Conservation (phyloP, 148 eudicot genomes). For the Rhododendron williamsianum region DNA sequence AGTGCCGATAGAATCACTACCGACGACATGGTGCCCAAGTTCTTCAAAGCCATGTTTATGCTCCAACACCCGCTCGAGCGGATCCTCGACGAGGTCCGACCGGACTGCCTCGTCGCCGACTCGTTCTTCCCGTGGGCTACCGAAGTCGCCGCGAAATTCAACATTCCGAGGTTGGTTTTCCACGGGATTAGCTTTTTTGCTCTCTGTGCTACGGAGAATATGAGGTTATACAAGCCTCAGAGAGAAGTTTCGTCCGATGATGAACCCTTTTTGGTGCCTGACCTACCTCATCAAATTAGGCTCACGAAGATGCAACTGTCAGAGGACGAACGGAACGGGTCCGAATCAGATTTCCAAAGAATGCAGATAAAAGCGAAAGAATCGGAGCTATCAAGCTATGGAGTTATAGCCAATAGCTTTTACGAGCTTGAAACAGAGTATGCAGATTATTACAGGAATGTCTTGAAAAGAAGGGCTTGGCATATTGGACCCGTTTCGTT, state of each 20-base stretch:
- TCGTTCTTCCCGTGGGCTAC: constrained; percentile 42
- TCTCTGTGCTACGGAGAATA: constrained; percentile 14
- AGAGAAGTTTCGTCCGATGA: constrained; percentile 32
- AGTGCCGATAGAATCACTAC: constrained; percentile 23
- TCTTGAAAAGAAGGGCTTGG: constrained; percentile 47
- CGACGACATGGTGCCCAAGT: constrained; percentile 13
- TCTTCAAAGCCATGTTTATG: constrained; percentile 6
- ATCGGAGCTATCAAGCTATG: constrained; percentile 33
- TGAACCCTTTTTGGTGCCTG: constrained; percentile 32
- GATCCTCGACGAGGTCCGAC: constrained; percentile 4
- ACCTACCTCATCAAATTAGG: constrained; percentile 32
- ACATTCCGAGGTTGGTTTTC: constrained; percentile 51
- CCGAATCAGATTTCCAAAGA: background rate
- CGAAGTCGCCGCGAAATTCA: constrained; percentile 26
- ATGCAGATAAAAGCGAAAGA: constrained; percentile 5
- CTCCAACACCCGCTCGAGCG: constrained; percentile 11
- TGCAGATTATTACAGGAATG: constrained; percentile 33
- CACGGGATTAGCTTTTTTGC: constrained; percentile 42
- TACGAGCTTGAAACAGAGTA: constrained; percentile 65
- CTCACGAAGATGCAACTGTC: constrained; percentile 23
- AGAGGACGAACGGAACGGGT: background rate
- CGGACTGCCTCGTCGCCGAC: constrained; percentile 40
- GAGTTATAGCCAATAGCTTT: constrained; percentile 53
- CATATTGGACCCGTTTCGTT: constrained; percentile 51
- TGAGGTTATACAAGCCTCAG: constrained; percentile 28